Base-by-base conservation (phyloP, 202 grass and related monocot species). In the Musa balbisiana region DNA sequence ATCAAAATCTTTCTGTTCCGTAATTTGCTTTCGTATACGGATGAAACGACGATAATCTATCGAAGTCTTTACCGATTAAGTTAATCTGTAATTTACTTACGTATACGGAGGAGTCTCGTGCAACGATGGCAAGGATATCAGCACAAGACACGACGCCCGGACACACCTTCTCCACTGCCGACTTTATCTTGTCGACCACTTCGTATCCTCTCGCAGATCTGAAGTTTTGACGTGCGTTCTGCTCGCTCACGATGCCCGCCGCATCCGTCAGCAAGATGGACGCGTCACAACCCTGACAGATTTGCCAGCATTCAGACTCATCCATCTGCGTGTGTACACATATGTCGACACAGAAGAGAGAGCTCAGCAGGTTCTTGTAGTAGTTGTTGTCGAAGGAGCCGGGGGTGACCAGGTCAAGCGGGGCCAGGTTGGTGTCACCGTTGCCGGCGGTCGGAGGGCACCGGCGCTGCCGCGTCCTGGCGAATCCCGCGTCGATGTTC, bases 301-400 rank as follows among this genome's bases (percentile, higher is more conserved):
- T 43, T 43, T 19, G 6, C 55, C 55, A 12, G 55, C 64, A 29
- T 26, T 29, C 11, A 3, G 0, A 67, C 25, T 2, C 17, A 59
- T 59, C 12, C 17, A 19, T 59, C 12, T 19, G 17, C 17, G 17
- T 19, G 9, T 59, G 3, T 58, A 17, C 17, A 58, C 2, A 13
- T 58, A 58, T 17, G 0, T 3, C 3, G 17, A 12, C 2, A 58
- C 25, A 2, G 25, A n/a, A n/a, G n/a, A n/a, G n/a, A n/a, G n/a
- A n/a, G n/a, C 65, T 66, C 2, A 89, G 29, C 12, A 96, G 87
- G 82, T 92, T 96, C 73, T 25, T 79, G 87, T 81, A 87, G 87
- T 92, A 96, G 81, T 75, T 85, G 81, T 92, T 92, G 85, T 96
- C 92, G 76, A 96, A 96, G 56, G 56, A 62, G 56, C n/a, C 16